These are phyloP conservation scores for Spencermartinsiella ligniputridi DNA, from an alignment of 1,139 yeast genomes.

Conservation along the genomic window DNA sequence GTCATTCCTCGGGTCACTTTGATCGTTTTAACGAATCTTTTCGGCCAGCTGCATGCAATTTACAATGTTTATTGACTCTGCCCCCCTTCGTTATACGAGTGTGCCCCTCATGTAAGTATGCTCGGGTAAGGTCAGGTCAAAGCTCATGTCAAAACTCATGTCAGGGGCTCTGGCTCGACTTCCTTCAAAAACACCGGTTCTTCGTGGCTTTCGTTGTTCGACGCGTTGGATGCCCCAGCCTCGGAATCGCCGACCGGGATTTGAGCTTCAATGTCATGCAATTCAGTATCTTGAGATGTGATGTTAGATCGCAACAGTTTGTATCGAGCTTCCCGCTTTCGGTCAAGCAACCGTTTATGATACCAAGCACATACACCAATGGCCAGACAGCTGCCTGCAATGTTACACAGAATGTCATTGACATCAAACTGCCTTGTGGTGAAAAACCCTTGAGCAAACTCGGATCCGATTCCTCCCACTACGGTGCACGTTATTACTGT, in stretches of 20 bases:
- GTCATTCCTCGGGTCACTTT: too few species aligned
- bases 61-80: too few species aligned
- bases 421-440: conserved; percentile 32
- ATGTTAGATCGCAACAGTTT: conserved; percentile 24
- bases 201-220: conserved; percentile 1
- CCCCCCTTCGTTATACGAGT: too few species aligned
- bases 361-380: conserved; percentile 32
- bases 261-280: conserved; percentile 14
- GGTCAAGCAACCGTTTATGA: conserved; percentile 34
- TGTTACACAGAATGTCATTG: conserved; percentile 35
- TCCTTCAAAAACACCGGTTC: conserved; percentile 16
- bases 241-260: not conserved
- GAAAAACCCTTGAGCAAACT: conserved; percentile 41
- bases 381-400: conserved; percentile 34
- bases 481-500: conserved; percentile 45
- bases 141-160: too few species aligned
- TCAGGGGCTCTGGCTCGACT: conserved; percentile 20
- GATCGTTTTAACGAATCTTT: too few species aligned
- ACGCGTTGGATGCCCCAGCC: conserved; percentile 5
- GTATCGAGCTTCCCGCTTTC: conserved; percentile 31
- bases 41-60: too few species aligned
- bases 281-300: conserved; percentile 9
- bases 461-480: conserved; percentile 49
- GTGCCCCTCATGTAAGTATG: too few species aligned
- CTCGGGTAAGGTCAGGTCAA: too few species aligned